Evolutionary conservation across 345 rosid genomes (phyloP).

Genomic region (Conringia planisiliqua): DNA sequence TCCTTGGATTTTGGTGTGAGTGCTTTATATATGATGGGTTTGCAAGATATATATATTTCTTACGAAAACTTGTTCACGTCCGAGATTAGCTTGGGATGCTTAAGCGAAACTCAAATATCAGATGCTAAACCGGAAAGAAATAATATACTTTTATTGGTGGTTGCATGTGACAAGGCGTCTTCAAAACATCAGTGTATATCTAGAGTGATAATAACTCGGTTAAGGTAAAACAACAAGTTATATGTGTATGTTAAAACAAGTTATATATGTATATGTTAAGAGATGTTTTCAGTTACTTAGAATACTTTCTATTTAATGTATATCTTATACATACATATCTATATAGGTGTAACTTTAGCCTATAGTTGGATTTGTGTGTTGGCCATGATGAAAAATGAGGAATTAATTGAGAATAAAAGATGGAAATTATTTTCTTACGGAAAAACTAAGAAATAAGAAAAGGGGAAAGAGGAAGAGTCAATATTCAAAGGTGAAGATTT

Average conservation of each 20-base stretch:
- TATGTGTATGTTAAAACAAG: background rate
- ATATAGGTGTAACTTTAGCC: slow-evolving; percentile 12
- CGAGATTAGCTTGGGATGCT: background rate
- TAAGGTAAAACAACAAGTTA: background rate
- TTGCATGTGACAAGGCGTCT: slow-evolving; percentile 25
- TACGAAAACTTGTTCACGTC: background rate
- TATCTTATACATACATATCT: background rate
- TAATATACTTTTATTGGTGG: background rate
- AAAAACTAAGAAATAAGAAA: background rate
- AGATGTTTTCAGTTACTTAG: background rate
- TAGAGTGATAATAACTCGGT: slow-evolving; percentile 2
- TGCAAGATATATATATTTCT: background rate
- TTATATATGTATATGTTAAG: background rate
- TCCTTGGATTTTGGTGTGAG: background rate
- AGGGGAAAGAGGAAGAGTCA: slow-evolving; percentile 18
- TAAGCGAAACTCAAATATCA: background rate
- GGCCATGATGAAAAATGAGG: slow-evolving; percentile 33
- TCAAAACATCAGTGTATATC: background rate
- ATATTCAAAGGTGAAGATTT: slow-evolving; percentile 31
- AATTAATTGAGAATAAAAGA: background rate
- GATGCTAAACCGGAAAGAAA: background rate
- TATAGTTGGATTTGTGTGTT: slow-evolving; percentile 35
- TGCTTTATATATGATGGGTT: background rate
- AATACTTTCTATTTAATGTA: slow-evolving; percentile 4
- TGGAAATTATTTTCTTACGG: background rate